Evolutionary conservation across 345 rosid genomes (phyloP).

Genomic region (Sisymbrium altissimum): DNA sequence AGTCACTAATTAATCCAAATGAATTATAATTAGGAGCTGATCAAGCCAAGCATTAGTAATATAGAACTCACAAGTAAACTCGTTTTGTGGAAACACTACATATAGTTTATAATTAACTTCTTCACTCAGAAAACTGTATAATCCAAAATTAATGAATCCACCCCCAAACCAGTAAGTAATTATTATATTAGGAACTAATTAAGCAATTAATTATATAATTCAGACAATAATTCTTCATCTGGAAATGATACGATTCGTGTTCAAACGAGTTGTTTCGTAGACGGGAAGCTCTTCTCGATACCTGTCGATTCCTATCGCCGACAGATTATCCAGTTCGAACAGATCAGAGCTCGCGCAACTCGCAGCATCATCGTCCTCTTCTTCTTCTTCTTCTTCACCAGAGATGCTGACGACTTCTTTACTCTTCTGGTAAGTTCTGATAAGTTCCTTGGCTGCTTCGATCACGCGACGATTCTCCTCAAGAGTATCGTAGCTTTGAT

Average conservation of each 20-base stretch:
- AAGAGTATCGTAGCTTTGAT: background rate
- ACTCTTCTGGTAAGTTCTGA: slow-evolving; percentile 56
- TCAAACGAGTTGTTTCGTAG: slow-evolving; percentile 79
- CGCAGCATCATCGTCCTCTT: slow-evolving; percentile 43
- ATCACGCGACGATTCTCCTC: slow-evolving; percentile 56
- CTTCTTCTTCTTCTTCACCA: slow-evolving; percentile 30
- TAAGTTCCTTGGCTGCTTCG: slow-evolving; percentile 68
- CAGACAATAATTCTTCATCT: background rate
- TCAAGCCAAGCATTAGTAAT: background rate
- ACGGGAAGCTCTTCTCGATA: slow-evolving; percentile 90
- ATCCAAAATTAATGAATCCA: slow-evolving; percentile 15
- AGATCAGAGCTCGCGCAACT: slow-evolving; percentile 45
- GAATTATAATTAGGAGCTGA: background rate
- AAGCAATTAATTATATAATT: background rate
- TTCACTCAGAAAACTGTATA: slow-evolving; percentile 6
- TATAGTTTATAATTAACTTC: background rate
- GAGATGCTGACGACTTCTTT: slow-evolving; percentile 5
- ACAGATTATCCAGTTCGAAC: slow-evolving; percentile 84
- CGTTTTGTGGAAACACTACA: background rate
- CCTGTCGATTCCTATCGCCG: slow-evolving; percentile 37
- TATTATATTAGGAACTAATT: background rate
- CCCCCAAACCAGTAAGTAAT: slow-evolving; percentile 13
- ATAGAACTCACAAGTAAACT: background rate
- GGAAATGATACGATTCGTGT: slow-evolving; percentile 36
- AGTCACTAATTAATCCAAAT: background rate